Evolutionary conservation across 345 rosid species (phyloP).

Genomic region (Brassica rapa): DNA sequence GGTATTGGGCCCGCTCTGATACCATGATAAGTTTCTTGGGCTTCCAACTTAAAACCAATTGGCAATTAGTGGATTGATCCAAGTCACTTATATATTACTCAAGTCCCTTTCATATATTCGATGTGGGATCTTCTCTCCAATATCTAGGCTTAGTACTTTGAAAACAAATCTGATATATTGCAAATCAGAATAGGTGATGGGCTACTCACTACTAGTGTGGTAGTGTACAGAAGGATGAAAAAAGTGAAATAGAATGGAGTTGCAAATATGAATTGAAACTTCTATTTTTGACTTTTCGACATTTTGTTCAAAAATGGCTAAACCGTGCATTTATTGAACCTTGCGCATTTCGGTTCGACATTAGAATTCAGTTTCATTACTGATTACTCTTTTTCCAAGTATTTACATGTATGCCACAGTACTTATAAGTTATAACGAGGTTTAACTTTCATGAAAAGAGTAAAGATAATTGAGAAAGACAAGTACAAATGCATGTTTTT

Average conservation of each 20-base stretch:
- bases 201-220: constrained; percentile 28
- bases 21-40: too few relatives aligned
- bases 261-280: not conserved
- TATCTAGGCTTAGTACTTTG: constrained; percentile 17
- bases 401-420: not conserved
- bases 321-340: constrained; percentile 24
- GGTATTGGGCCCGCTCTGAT: too few relatives aligned
- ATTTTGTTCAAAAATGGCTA: constrained; percentile 23
- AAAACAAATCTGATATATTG: not conserved
- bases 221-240: constrained; percentile 4
- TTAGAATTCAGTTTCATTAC: not conserved
- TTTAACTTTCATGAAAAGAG: not conserved
- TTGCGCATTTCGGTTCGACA: constrained; percentile 1
- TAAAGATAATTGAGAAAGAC: not conserved
- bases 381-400: not conserved
- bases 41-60: too few relatives aligned
- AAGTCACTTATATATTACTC: too few relatives aligned
- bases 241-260: not conserved
- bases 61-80: too few relatives aligned
- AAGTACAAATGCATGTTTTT: not conserved
- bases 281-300: constrained; percentile 16
- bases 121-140: too few relatives aligned
- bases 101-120: too few relatives aligned
- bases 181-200: constrained; percentile 20
- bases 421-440: not conserved